phyloP scores from a whole-genome alignment of 2,329 filamentous ascomycete genomes.

The Pseudovirgaria hyperparasitica region DNA sequence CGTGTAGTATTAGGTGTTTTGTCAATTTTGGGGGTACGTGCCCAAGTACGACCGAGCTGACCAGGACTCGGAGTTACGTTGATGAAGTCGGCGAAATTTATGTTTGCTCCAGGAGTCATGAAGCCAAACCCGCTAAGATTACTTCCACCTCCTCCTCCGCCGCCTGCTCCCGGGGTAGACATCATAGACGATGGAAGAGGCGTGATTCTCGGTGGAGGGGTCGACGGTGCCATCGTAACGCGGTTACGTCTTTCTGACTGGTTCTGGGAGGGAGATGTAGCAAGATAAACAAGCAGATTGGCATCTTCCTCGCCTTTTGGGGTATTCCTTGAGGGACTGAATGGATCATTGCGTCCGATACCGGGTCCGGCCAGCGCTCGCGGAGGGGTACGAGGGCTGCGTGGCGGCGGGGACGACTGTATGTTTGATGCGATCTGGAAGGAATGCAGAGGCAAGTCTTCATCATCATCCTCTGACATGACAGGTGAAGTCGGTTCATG shows the following conservation, averaged over 20 bases:
- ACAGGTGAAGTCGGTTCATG: slow-evolving; percentile 47
- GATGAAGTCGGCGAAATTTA: slow-evolving; percentile 94
- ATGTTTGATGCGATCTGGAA: slow-evolving; percentile 50
- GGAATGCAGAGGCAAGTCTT: slow-evolving; percentile 63
- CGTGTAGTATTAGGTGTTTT: slow-evolving; percentile 61
- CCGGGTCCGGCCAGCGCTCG: slow-evolving; percentile 26
- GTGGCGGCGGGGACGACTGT: slow-evolving; percentile 64
- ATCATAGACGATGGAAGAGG: slow-evolving; percentile 75
- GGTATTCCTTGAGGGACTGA: slow-evolving; percentile 26
- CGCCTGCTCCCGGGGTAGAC: slow-evolving; percentile 72
- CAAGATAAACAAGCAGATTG: slow-evolving; percentile 76
- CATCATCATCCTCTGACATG: slow-evolving; percentile 68
- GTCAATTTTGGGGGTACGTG: slow-evolving; percentile 40
- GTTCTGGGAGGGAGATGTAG: slow-evolving; percentile 81
- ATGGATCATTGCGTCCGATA: slow-evolving; percentile 26
- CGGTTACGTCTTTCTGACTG: slow-evolving; percentile 35
- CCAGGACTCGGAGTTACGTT: slow-evolving; percentile 95
- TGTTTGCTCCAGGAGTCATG: slow-evolving; percentile 68
- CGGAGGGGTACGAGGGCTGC: slow-evolving; percentile 28
- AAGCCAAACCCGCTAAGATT: slow-evolving; percentile 48
- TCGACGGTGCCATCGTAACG: slow-evolving; percentile 39
- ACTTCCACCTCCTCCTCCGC: slow-evolving; percentile 46
- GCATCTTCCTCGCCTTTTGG: slow-evolving; percentile 68
- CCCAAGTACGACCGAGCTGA: slow-evolving; percentile 59
- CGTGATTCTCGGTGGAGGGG: slow-evolving; percentile 39